phyloP scores from a whole-genome alignment of 2,329 filamentous ascomycete species.

The Paecilomyces sp. region DNA sequence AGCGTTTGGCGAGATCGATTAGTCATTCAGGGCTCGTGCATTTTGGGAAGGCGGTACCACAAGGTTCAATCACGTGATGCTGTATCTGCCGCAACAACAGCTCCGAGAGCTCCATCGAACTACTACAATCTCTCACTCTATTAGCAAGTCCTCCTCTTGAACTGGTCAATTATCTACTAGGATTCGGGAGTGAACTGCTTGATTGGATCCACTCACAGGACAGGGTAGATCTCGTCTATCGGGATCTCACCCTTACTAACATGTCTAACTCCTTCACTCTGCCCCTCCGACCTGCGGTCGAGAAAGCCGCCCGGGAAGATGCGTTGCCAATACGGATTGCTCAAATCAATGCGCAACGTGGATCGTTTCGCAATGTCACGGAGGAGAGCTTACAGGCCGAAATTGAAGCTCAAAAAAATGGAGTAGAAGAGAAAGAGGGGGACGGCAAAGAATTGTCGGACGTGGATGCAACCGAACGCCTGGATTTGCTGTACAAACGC shows the following conservation, averaged over 20 bases:
- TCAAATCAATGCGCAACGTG: constrained; percentile 71
- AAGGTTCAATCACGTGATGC: not conserved
- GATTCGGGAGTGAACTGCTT: not conserved
- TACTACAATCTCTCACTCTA: not conserved
- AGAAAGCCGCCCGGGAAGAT: constrained; percentile 45
- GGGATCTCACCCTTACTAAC: constrained; percentile 2
- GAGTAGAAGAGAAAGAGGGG: constrained; percentile 41
- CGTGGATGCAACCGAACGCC: constrained; percentile 29
- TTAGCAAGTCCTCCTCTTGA: not conserved
- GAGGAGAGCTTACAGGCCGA: constrained; percentile 66
- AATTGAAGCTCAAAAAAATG: constrained; percentile 47
- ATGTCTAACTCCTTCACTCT: constrained; percentile 44
- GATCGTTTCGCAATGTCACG: constrained; percentile 73
- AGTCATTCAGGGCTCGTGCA: not conserved
- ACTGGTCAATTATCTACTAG: not conserved
- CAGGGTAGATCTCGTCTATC: not conserved
- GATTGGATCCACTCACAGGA: not conserved
- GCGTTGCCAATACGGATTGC: constrained; percentile 67
- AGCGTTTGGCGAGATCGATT: not conserved
- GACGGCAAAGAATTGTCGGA: constrained; percentile 20
- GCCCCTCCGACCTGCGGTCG: constrained; percentile 51
- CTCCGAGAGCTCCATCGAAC: not conserved
- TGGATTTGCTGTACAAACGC: constrained; percentile 36
- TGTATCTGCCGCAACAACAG: not conserved
- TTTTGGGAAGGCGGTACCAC: not conserved